These are phyloP conservation scores for Knoxdaviesia capensis DNA, from an alignment of 2,329 filamentous ascomycete species.

Conservation along the genomic window DNA sequence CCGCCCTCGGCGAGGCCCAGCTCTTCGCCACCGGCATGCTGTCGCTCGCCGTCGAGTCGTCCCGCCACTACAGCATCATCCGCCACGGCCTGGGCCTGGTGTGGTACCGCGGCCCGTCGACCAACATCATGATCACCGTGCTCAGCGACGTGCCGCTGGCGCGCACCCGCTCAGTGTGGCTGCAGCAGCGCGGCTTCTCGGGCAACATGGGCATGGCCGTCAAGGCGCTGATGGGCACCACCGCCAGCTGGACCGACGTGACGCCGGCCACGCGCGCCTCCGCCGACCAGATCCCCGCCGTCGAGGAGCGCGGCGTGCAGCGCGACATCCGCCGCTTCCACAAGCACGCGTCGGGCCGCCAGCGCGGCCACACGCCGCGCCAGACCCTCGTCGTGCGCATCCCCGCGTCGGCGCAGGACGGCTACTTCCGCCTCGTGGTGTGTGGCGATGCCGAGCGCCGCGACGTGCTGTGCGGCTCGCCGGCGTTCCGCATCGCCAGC, in stretches of 20 bases:
- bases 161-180: conserved; percentile 37
- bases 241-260: conserved; percentile 44
- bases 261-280: conserved; percentile 32
- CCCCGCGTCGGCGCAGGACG: conserved; percentile 40
- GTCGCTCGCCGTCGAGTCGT: conserved; percentile 41
- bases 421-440: conserved; percentile 48
- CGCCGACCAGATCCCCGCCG: conserved; percentile 25
- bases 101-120: conserved; percentile 45
- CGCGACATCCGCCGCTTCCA: conserved; percentile 44
- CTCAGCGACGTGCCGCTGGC: conserved; percentile 39
- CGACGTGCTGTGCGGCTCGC: conserved; percentile 42
- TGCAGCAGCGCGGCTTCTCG: conserved; percentile 48
- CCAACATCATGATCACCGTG: conserved; percentile 42
- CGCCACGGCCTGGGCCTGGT: conserved; percentile 44
- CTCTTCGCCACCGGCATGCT: conserved; percentile 47
- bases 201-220: conserved; percentile 49
- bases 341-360: conserved; percentile 29
- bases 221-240: conserved; percentile 39
- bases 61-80: conserved; percentile 43
- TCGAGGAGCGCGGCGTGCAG: conserved; percentile 46
- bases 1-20: conserved; percentile 33
- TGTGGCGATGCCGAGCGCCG: conserved; percentile 25
- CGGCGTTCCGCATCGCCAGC: conserved; percentile 49
- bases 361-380: conserved; percentile 27
- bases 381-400: conserved; percentile 47